phyloP scores from a whole-genome alignment of 164 flowering plant species.

The Sextonia rubra region DNA sequence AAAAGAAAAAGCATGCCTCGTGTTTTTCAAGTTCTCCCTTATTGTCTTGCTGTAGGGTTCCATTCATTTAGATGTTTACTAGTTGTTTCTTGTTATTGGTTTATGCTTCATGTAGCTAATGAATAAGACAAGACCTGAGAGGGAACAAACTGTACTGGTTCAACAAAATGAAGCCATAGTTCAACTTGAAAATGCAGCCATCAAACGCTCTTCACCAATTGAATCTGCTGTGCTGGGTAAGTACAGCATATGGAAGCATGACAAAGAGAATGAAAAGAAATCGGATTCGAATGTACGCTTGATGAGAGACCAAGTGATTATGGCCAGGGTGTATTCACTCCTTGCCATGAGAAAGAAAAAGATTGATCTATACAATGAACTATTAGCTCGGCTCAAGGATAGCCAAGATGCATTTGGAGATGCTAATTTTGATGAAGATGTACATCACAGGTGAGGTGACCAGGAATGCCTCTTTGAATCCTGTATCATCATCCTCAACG shows the following conservation, averaged over 20 bases:
- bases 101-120: conserved; percentile 44
- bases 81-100: no score
- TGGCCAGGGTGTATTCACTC: conserved; percentile 88
- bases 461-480: neutral
- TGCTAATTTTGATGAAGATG: conserved; percentile 72
- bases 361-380: conserved; percentile 51
- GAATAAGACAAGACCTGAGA: conserved; percentile 75
- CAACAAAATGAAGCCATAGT: conserved; percentile 62
- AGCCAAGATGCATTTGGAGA: conserved; percentile 90
- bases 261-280: conserved; percentile 73
- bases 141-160: conserved; percentile 63
- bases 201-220: conserved; percentile 90
- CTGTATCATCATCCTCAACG: neutral
- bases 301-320: conserved; percentile 90
- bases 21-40: no score
- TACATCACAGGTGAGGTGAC: conserved; percentile 69
- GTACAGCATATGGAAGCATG: conserved; percentile 92
- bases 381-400: conserved; percentile 69
- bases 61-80: neutral
- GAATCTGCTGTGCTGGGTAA: conserved; percentile 93
- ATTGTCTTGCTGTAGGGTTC: neutral
- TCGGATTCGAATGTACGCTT: conserved; percentile 83
- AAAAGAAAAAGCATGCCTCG: no score
- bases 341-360: conserved; percentile 80
- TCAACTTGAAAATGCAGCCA: conserved; percentile 93